A percentile compares a stretch with the other conserved stretches of the same genome.
Conservation (phyloP, 208 protist species). For the Leishmania amazonensis region DNA sequence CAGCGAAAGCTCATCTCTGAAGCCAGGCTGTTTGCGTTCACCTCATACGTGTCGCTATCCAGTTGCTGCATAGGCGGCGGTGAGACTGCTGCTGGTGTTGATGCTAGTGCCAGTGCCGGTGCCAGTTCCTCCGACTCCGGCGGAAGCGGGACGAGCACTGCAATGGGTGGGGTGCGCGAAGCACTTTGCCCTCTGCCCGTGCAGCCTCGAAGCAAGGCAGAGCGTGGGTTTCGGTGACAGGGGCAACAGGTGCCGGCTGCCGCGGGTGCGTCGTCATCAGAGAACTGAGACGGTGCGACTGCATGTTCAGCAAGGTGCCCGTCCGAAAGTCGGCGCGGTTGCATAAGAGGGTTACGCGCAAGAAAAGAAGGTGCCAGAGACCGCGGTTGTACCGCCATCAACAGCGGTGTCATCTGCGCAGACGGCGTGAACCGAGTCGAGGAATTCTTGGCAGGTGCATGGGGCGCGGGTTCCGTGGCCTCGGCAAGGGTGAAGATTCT, state of each 20-base stretch:
- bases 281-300: neutral
- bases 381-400: neutral
- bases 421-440: neutral
- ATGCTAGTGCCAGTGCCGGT: too few species aligned
- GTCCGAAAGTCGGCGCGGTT: neutral
- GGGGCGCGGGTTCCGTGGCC: neutral
- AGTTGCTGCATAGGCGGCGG: neutral
- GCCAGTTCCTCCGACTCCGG: neutral
- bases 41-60: neutral
- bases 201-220: neutral
- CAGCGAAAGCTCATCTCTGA: neutral
- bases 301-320: neutral
- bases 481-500: neutral
- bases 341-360: neutral
- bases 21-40: neutral
- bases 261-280: neutral
- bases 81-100: neutral
- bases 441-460: neutral
- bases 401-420: neutral
- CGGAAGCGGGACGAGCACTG: constrained; percentile 1
- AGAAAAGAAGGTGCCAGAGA: neutral
- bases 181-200: too few species aligned
- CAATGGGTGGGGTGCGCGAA: constrained; percentile 6
- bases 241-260: neutral
- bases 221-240: neutral